Evolutionary conservation across 2,329 filamentous ascomycete species (phyloP).

Genomic region (Epichloe sp.): DNA sequence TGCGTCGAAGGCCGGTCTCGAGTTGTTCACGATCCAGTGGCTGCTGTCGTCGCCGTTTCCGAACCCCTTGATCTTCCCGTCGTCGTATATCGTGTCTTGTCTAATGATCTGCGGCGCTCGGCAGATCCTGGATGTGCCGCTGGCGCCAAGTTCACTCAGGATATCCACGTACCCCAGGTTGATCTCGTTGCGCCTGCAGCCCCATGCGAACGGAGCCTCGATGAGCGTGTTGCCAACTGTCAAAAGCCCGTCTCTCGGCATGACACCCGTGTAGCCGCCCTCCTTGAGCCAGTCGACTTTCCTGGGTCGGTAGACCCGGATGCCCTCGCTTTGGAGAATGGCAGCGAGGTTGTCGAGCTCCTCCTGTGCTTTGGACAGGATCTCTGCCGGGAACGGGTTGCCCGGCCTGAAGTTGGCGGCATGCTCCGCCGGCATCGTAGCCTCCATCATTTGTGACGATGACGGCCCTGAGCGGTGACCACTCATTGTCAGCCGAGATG

Average conservation of each 20-base stretch:
- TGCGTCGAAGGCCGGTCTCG: slow-evolving; percentile 18
- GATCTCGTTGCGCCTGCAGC: slow-evolving; percentile 13
- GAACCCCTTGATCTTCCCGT: neutral
- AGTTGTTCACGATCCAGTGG: slow-evolving; percentile 19
- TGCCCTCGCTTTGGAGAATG: slow-evolving; percentile 9
- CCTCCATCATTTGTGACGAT: slow-evolving; percentile 13
- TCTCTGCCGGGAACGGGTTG: slow-evolving; percentile 10
- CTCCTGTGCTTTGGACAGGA: slow-evolving; percentile 10
- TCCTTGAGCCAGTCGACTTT: slow-evolving; percentile 11
- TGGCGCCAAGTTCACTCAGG: neutral
- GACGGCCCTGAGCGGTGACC: slow-evolving; percentile 14
- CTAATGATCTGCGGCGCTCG: slow-evolving; percentile 6
- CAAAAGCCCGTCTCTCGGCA: slow-evolving; percentile 20
- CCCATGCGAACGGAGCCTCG: slow-evolving; percentile 17
- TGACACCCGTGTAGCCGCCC: slow-evolving; percentile 19
- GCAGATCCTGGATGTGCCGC: neutral
- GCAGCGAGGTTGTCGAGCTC: slow-evolving; percentile 13
- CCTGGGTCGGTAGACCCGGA: slow-evolving; percentile 13
- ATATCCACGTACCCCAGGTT: slow-evolving; percentile 7
- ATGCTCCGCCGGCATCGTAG: slow-evolving; percentile 8
- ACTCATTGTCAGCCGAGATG: slow-evolving; percentile 12
- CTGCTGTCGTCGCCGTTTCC: neutral
- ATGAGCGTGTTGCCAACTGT: slow-evolving; percentile 17
- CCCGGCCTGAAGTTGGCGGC: slow-evolving; percentile 8
- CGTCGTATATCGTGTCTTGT: slow-evolving; percentile 10